Base-by-base conservation (phyloP, 257 asterid genomes). In the Jacaranda copaia region DNA sequence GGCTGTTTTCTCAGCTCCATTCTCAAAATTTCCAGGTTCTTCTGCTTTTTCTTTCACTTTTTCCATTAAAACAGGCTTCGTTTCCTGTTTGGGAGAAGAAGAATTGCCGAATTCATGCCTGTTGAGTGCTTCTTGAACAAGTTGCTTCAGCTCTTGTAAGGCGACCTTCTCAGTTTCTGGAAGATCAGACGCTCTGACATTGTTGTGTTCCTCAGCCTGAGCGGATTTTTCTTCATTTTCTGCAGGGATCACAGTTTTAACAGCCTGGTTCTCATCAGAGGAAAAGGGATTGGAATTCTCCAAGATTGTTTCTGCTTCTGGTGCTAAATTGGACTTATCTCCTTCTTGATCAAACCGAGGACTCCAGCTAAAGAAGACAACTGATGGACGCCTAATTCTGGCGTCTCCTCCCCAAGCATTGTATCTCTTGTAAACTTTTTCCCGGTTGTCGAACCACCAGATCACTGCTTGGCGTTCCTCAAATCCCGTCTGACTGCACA, bases 131-230 rank as follows among this genome's bases (percentile, higher is more conserved):
- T 77, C 73, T 10, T 42, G 83, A 49, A 82, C 76, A 19, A 79
- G 79, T 6, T 52, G 55, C 52, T 75, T 82, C n/a, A 82, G 78
- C 58, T 82, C 81, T 12, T 79, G 68, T 12, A 82, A 68, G 42
- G 81, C 75, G 63, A 64, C n/a, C n/a, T 14, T 45, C 72, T 82
- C 81, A 9, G 13, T 49, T 32, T 62, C 84, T 0, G 80, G 55
- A 7, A 80, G 80, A 39, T 73, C 65, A 40, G 55, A 10, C 5
- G 32, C 45, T 51, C 42, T 52, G 42, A 10, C 2, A 25, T 25
- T 39, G 78, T 48, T 38, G 20, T 43, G 39, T 36, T 52, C 57
- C 39, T 0, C 62, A 16, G 53, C 51, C 35, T 6, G 75, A 45
- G 53, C 43, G 12, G 72, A 2, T 40, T 53, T 56, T 5, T 72